Evolutionary conservation across 179 eudicot genomes (phyloP), one percentile per base, ranked within the genome.

Genomic region (Silene coronaria): DNA sequence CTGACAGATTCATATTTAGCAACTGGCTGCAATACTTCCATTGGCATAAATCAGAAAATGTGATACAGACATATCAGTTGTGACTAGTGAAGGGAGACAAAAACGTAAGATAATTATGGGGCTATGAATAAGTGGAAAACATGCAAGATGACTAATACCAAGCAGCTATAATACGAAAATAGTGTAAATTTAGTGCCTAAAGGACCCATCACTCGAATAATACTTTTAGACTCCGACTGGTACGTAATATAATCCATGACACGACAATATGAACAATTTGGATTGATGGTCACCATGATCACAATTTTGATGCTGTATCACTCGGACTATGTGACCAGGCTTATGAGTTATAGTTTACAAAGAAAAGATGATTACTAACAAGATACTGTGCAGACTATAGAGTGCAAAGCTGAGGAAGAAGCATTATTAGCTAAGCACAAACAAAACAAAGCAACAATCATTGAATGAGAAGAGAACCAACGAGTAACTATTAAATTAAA

Each of bases 1-100:
- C 93, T 14, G 93, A 88, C 2, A 91, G 89, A 72, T 89, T 80
- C 91, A 84, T 84, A 75, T 84, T 84, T 22, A 91, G 80, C 74
- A 91, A 78, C 70, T 77, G 90, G 45, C 96, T 91, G 90, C 82
- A 78, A 17, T 14, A 60, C 8, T 28, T 62, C 23, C 30, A 30
- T 19, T 38, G 24, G 59, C n/a, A 34, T 10, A 77, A 55, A 59
- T 67, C 2, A 64, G 60, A 17, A 59, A 69, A 69, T 12, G 28
- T 45, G 13, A 23, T 9, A 45, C 58, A 45, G 21, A 45, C 12
- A 16, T 23, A 69, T 32, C 48, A 9, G 38, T 66, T 66, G 24
- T 16, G 48, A 9, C 21, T 66, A 34, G 24, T 16, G 48, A 34
- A 19, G 14, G 19, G 14, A 66, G 70, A 66, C 48, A n/a, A 32